Conservation (phyloP, 1,139 yeast species). For the Candida gigantensis region DNA sequence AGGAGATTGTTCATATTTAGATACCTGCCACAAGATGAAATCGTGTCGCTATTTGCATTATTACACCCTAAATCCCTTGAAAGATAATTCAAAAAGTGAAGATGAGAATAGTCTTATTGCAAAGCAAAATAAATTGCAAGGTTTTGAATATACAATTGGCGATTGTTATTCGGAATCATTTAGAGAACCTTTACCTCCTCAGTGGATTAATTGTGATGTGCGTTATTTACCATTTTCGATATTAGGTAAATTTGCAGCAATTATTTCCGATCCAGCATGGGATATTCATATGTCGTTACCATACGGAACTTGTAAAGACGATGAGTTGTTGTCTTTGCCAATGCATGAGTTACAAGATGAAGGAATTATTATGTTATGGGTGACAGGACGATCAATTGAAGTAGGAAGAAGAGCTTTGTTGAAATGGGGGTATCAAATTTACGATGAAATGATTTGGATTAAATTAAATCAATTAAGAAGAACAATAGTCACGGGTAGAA, state of each 20-base stretch:
- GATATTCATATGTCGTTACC: constrained; percentile 82
- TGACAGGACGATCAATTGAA: constrained; percentile 90
- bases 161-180: constrained; percentile 47
- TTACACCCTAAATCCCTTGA: constrained; percentile 54
- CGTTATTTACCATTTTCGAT: constrained; percentile 64
- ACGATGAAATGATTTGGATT: constrained; percentile 87
- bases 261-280: constrained; percentile 92
- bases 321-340: constrained; percentile 66
- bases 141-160: constrained; percentile 55
- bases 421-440: constrained; percentile 79
- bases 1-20: constrained; percentile 95
- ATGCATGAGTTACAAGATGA: constrained; percentile 74
- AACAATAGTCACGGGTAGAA: constrained; percentile 91
- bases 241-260: constrained; percentile 83
- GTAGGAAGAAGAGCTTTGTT: constrained; percentile 74
- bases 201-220: constrained; percentile 87
- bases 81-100: constrained; percentile 1
- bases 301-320: constrained; percentile 74
- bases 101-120: constrained; percentile 5
- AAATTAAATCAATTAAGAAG: constrained; percentile 84
- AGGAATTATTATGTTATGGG: constrained; percentile 86
- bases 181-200: constrained; percentile 52
- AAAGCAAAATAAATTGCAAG: constrained; percentile 3
- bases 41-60: constrained; percentile 84
- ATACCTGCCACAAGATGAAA: constrained; percentile 86